Conservation (phyloP, 768 basidiomycete genomes). For the Lentinula aciculospora region DNA sequence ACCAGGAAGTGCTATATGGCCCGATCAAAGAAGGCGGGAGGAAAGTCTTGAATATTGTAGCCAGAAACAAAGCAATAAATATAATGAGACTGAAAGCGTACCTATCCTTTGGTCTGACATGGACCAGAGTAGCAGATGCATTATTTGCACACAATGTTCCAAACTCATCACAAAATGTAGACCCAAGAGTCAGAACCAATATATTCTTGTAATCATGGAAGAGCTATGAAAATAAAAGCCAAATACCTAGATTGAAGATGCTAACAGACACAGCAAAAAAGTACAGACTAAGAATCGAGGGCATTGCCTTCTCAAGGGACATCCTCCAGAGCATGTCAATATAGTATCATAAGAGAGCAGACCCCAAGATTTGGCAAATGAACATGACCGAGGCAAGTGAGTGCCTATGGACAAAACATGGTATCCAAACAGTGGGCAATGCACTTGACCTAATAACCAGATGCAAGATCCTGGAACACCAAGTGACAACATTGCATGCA, state of each 20-base stretch:
- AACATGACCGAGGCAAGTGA: not conserved
- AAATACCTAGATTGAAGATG: constrained; percentile 11
- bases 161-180: not conserved
- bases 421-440: not conserved
- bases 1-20: not conserved
- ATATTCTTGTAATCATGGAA: not conserved
- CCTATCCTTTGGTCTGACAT: constrained; percentile 2
- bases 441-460: not conserved
- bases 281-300: constrained; percentile 13
- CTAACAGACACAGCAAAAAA: constrained; percentile 18
- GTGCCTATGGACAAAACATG: not conserved
- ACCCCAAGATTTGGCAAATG: not conserved
- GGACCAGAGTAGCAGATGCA: constrained; percentile 5
- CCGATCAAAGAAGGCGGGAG: constrained; percentile 5
- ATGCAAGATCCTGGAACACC: not conserved
- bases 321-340: constrained; percentile 18
- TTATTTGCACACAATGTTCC: not conserved
- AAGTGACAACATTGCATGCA: not conserved
- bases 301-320: constrained; percentile 6
- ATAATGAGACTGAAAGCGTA: constrained; percentile 12
- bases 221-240: not conserved
- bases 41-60: not conserved
- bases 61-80: constrained; percentile 9
- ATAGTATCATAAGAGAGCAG: constrained; percentile 23
- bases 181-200: not conserved